Conservation (phyloP, 257 asterid genomes). For the Nicotiana tabacum region DNA sequence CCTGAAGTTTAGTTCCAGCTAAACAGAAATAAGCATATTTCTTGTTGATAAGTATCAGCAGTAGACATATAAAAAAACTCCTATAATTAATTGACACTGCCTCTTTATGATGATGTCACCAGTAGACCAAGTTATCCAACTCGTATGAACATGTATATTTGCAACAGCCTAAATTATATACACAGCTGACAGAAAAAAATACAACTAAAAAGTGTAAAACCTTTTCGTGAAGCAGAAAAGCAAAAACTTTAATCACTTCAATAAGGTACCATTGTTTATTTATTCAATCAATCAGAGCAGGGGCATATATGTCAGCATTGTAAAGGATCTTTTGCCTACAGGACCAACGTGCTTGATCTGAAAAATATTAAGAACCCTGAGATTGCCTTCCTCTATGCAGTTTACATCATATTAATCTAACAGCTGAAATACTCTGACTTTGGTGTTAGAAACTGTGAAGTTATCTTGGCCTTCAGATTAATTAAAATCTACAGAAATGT, state of each 20-base stretch:
- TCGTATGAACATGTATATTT: neutral
- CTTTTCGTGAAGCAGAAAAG: neutral
- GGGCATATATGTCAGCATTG: neutral
- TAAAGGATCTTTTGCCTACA: neutral
- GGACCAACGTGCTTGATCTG: neutral
- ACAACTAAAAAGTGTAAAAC: neutral
- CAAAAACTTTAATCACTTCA: neutral
- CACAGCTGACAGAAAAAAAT: neutral
- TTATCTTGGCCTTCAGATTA: neutral
- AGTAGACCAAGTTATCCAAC: neutral
- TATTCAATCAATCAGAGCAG: neutral
- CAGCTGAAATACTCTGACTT: neutral
- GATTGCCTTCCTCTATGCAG: neutral
- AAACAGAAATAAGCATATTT: neutral
- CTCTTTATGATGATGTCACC: neutral
- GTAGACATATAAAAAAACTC: neutral
- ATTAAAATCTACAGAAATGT: neutral
- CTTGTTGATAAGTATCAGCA: neutral
- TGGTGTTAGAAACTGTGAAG: neutral
- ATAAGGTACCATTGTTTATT: neutral
- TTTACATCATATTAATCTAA: neutral
- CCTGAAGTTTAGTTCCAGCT: slow-evolving; percentile 11
- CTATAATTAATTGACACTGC: neutral
- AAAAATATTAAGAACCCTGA: neutral
- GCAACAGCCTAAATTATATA: neutral